Evolutionary conservation across 2,329 filamentous ascomycete genomes (phyloP).

Genomic region (Meredithiella fracta): DNA sequence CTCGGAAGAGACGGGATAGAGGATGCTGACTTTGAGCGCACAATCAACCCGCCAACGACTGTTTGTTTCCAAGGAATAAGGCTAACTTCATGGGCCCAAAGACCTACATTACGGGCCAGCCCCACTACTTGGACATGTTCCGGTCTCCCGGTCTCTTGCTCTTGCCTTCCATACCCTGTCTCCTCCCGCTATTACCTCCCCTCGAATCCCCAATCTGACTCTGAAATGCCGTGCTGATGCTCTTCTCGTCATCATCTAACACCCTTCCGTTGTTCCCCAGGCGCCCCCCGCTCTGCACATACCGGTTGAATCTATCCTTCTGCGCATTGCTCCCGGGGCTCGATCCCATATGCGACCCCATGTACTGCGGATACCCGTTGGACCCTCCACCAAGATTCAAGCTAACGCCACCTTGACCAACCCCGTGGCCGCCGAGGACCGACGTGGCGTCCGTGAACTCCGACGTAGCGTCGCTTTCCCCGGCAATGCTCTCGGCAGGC

Average conservation of each 20-base stretch:
- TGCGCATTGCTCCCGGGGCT: slow-evolving; percentile 17
- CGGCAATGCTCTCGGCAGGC: slow-evolving; percentile 63
- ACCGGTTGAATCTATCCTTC: slow-evolving; percentile 75
- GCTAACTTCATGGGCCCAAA: too few species aligned
- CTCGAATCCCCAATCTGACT: slow-evolving; percentile 59
- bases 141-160: slow-evolving; percentile 4
- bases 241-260: slow-evolving; percentile 87
- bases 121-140: slow-evolving; percentile 8
- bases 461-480: slow-evolving; percentile 81
- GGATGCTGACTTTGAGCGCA: too few species aligned
- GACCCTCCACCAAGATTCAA: slow-evolving; percentile 8
- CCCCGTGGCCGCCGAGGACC: slow-evolving; percentile 56
- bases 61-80: too few species aligned
- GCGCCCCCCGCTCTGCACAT: slow-evolving; percentile 72
- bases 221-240: slow-evolving; percentile 89
- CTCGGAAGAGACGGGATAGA: too few species aligned
- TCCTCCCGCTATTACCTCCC: slow-evolving; percentile 18
- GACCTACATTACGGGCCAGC: too few species aligned
- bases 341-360: not conserved
- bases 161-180: slow-evolving; percentile 1
- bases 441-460: slow-evolving; percentile 78
- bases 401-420: slow-evolving; percentile 46
- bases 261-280: slow-evolving; percentile 47
- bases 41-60: too few species aligned
- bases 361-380: slow-evolving; percentile 1